A percentile compares a stretch with the other conserved stretches of the same genome.
Evolutionary conservation across 257 asterid genomes (phyloP).

Genomic region (Solanum corneliomulleri): DNA sequence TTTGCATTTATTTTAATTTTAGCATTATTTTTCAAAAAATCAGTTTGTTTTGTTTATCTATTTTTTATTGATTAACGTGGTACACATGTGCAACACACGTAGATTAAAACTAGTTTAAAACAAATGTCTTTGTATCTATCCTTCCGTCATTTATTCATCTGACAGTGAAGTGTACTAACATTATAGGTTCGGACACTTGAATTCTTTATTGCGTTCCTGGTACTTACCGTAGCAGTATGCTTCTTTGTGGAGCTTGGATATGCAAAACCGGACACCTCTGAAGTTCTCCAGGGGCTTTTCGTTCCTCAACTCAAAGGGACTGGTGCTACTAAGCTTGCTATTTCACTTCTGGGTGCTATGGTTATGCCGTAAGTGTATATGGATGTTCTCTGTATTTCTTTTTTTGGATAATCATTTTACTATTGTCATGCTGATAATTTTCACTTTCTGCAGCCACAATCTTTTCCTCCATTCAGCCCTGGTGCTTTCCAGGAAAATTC

Average conservation of each 20-base stretch:
- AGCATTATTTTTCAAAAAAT: not conserved
- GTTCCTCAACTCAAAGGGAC: constrained; percentile 80
- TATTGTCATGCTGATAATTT: not conserved
- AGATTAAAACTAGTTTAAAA: not conserved
- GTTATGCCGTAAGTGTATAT: constrained; percentile 85
- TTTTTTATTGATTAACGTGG: not conserved
- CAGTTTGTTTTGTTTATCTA: not conserved
- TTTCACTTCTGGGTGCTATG: constrained; percentile 96
- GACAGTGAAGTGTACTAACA: not conserved
- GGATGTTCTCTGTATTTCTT: not conserved
- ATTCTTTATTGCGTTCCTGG: constrained; percentile 72
- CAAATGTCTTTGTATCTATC: not conserved
- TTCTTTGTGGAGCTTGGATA: constrained; percentile 77
- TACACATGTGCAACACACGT: not conserved
- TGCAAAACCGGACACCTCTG: constrained; percentile 61
- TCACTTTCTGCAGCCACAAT: constrained; percentile 58
- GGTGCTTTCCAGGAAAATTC: constrained; percentile 91
- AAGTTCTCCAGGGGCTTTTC: constrained; percentile 73
- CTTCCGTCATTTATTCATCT: not conserved
- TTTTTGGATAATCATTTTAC: not conserved
- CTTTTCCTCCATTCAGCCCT: constrained; percentile 95
- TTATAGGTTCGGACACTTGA: constrained; percentile 90
- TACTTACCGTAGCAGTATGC: constrained; percentile 67
- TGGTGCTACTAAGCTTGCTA: constrained; percentile 86
- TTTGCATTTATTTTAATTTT: not conserved